These are phyloP conservation scores for Vitis hybrid DNA, from an alignment of 177 flowering plant species.

Conservation along the genomic window DNA sequence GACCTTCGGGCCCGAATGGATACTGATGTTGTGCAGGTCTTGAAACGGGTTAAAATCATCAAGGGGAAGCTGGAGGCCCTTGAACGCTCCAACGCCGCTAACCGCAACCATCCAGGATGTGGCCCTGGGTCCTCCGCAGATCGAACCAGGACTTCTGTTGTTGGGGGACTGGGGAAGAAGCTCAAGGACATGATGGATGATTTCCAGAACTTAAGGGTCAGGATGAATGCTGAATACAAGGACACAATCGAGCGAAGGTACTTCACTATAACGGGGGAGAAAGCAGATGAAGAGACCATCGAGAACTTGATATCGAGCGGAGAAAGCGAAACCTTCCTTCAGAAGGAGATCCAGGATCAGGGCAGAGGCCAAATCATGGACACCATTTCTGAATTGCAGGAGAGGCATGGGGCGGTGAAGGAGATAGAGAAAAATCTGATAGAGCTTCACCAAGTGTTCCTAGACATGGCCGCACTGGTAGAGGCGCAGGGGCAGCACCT, in stretches of 20 bases:
- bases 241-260: conserved; percentile 54
- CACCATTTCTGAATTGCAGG: conserved; percentile 65
- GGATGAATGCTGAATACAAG: conserved; percentile 42
- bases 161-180: conserved; percentile 53
- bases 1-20: conserved; percentile 50
- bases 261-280: conserved; percentile 54
- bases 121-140: conserved; percentile 64
- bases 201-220: conserved; percentile 42
- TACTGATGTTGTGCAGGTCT: conserved; percentile 37
- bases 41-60: conserved; percentile 42
- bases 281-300: conserved; percentile 43
- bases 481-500: conserved; percentile 63
- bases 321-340: conserved; percentile 54
- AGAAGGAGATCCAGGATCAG: conserved; percentile 63
- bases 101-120: conserved; percentile 44
- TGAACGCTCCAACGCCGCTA: conserved; percentile 40
- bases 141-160: conserved; percentile 53
- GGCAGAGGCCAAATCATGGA: conserved; percentile 59
- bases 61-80: conserved; percentile 54
- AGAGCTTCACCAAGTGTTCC: conserved; percentile 55
- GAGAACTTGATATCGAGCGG: conserved; percentile 58
- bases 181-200: conserved; percentile 58
- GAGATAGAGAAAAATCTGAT: conserved; percentile 59
- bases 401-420: conserved; percentile 61
- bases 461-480: conserved; percentile 62